phyloP scores from a whole-genome alignment of 2,329 filamentous ascomycete genomes.

The Bimuria novae-zelandiae region DNA sequence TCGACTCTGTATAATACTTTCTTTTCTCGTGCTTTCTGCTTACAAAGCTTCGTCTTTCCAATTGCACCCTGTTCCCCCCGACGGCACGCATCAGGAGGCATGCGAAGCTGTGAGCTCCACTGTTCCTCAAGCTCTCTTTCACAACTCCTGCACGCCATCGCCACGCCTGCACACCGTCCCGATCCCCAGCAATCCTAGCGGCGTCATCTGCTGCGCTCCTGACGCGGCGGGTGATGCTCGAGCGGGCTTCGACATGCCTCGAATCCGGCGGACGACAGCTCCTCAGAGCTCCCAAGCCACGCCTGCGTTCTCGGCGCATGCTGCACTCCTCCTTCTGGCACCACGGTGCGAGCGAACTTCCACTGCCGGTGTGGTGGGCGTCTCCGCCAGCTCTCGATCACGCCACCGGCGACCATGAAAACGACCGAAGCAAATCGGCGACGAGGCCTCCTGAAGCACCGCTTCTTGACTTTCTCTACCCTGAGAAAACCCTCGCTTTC shows the following conservation, averaged over 20 bases:
- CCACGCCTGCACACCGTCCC: constrained; percentile 11
- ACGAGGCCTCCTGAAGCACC: constrained; percentile 13
- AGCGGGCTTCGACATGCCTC: constrained; percentile 63
- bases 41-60: constrained; percentile 4
- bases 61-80: constrained; percentile 13
- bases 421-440: constrained; percentile 10
- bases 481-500: constrained; percentile 50
- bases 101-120: constrained; percentile 28
- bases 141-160: constrained; percentile 3
- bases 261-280: constrained; percentile 60
- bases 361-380: constrained; percentile 41
- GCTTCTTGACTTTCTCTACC: constrained; percentile 56
- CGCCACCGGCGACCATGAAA: constrained; percentile 18
- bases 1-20: constrained; percentile 12
- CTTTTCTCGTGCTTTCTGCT: constrained; percentile 2
- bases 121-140: not conserved
- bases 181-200: constrained; percentile 26
- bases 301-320: constrained; percentile 51
- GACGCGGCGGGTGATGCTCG: constrained; percentile 56
- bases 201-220: constrained; percentile 25
- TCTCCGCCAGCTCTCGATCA: constrained; percentile 15
- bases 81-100: constrained; percentile 6
- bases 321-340: constrained; percentile 62
- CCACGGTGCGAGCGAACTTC: constrained; percentile 57
- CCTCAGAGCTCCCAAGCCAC: constrained; percentile 48